phyloP scores from a whole-genome alignment of 352 stramenopile genomes.

The Phytophthora tentaculata region DNA sequence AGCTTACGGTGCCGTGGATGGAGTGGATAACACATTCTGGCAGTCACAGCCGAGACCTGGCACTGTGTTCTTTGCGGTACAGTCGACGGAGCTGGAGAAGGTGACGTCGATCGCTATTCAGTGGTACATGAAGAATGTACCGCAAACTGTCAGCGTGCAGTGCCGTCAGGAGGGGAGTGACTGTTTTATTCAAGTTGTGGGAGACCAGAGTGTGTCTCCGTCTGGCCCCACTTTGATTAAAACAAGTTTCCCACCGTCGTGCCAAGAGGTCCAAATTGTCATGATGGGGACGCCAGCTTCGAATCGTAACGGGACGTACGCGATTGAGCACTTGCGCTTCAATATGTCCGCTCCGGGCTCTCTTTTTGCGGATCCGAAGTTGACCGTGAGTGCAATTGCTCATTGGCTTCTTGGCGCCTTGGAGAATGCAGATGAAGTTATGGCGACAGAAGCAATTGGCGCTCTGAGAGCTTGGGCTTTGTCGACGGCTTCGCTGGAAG shows the following conservation, averaged over 20 bases:
- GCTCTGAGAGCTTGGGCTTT: slow-evolving; percentile 75
- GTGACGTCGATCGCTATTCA: slow-evolving; percentile 71
- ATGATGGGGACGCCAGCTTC: slow-evolving; percentile 64
- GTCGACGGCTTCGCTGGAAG: slow-evolving; percentile 78
- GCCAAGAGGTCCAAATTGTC: slow-evolving; percentile 61
- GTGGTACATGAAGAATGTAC: slow-evolving; percentile 76
- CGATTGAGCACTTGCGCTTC: slow-evolving; percentile 70
- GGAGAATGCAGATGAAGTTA: slow-evolving; percentile 49
- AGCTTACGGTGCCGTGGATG: slow-evolving; percentile 64
- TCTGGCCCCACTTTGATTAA: slow-evolving; percentile 44
- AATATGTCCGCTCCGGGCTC: slow-evolving; percentile 61
- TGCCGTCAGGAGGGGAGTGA: slow-evolving; percentile 49
- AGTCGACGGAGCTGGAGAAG: slow-evolving; percentile 39
- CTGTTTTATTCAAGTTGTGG: slow-evolving; percentile 48
- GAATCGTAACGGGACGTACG: slow-evolving; percentile 77
- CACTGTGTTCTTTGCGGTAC: slow-evolving; percentile 57
- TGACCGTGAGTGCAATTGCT: slow-evolving; percentile 62
- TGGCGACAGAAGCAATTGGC: slow-evolving; percentile 68
- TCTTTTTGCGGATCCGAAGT: slow-evolving; percentile 69
- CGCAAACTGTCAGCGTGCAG: slow-evolving; percentile 62
- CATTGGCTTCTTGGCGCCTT: slow-evolving; percentile 68
- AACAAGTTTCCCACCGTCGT: slow-evolving; percentile 47
- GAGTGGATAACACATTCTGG: slow-evolving; percentile 70
- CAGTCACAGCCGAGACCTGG: slow-evolving; percentile 66
- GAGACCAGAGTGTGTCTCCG: slow-evolving; percentile 30